These are phyloP conservation scores for Linnemannia schmuckeri DNA, from an alignment of 192 early-diverging fungal species.

Conservation along the genomic window DNA sequence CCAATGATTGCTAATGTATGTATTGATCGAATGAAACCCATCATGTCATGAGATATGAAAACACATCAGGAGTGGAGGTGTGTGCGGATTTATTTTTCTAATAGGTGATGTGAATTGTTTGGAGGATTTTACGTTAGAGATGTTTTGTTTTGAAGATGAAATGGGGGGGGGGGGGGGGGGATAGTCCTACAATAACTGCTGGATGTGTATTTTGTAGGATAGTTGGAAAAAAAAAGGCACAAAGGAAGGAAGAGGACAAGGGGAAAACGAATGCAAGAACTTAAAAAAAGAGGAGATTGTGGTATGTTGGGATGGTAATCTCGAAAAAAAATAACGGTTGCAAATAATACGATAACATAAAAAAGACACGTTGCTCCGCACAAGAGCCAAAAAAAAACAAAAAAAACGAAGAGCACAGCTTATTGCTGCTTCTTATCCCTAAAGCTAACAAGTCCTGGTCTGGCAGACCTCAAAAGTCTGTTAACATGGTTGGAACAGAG, in stretches of 20 bases:
- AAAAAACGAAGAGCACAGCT: neutral
- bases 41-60: too few relatives aligned
- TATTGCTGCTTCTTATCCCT: conserved; percentile 41
- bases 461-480: conserved; percentile 35
- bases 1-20: too few relatives aligned
- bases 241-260: neutral
- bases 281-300: neutral
- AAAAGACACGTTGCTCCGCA: neutral
- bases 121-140: neutral
- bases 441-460: conserved; percentile 49
- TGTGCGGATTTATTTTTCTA: too few relatives aligned
- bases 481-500: conserved; percentile 59
- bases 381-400: neutral
- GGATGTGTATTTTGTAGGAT: neutral
- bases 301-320: neutral
- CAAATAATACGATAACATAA: neutral
- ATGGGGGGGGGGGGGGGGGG: neutral
- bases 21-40: too few relatives aligned
- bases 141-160: neutral
- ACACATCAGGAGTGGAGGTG: too few relatives aligned
- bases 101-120: neutral
- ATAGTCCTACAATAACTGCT: neutral
- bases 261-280: neutral
- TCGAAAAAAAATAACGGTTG: neutral
- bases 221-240: neutral